phyloP scores from a whole-genome alignment of 2,329 filamentous ascomycete species.

The Hymenoscyphus salicellus region DNA sequence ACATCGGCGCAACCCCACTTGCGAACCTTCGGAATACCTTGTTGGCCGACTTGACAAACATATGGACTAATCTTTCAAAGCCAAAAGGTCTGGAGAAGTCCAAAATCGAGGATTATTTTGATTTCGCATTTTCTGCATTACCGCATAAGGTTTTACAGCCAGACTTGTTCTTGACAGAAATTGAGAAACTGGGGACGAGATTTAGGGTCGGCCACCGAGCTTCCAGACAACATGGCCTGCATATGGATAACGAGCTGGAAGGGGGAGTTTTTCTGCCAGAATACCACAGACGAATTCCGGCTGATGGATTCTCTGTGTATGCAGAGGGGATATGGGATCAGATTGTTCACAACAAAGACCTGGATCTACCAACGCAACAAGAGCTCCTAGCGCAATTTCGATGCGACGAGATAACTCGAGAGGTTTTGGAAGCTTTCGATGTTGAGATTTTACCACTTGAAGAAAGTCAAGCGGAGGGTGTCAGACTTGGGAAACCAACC shows the following conservation, averaged over 20 bases:
- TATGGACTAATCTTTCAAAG: conserved; percentile 92
- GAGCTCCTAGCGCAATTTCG: conserved; percentile 95
- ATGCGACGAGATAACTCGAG: conserved; percentile 92
- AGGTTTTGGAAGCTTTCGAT: conserved; percentile 83
- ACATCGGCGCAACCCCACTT: conserved; percentile 87
- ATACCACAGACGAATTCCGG: conserved; percentile 92
- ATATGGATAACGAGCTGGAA: conserved; percentile 68
- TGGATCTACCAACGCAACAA: conserved; percentile 94
- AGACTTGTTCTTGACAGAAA: conserved; percentile 81
- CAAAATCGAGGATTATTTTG: conserved; percentile 93
- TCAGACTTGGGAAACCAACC: conserved; percentile 66
- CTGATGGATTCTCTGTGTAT: conserved; percentile 93
- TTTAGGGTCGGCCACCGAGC: conserved; percentile 81
- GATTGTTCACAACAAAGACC: conserved; percentile 97
- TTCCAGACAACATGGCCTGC: conserved; percentile 56
- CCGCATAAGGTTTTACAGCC: conserved; percentile 96
- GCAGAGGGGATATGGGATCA: conserved; percentile 96
- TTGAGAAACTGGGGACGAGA: conserved; percentile 72
- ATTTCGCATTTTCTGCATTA: conserved; percentile 93
- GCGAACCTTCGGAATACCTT: conserved; percentile 87
- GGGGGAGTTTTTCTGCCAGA: conserved; percentile 86
- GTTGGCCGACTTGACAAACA: conserved; percentile 82
- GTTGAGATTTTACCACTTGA: conserved; percentile 78
- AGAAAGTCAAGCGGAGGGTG: conserved; percentile 74
- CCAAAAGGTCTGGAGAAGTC: conserved; percentile 84